A percentile compares a stretch with the other conserved stretches of the same genome.
Conservation (phyloP, 2,329 filamentous ascomycete genomes). For the Trichophyton simii region DNA sequence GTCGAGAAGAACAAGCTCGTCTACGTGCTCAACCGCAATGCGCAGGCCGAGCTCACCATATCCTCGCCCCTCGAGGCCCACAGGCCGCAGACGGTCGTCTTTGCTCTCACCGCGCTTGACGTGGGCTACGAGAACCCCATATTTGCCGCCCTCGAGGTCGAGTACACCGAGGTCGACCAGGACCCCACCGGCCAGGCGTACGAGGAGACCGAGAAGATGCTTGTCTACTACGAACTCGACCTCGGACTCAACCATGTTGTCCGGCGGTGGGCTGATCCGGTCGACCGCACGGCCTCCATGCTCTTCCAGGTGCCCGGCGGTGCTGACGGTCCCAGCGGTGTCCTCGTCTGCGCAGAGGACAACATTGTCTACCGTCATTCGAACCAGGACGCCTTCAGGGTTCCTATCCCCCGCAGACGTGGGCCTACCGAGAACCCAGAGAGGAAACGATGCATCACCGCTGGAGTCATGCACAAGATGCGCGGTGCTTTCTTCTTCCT, state of each 20-base stretch:
- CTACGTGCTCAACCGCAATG: slow-evolving; percentile 92
- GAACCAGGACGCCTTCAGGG: slow-evolving; percentile 77
- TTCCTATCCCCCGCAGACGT: slow-evolving; percentile 75
- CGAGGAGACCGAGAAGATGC: slow-evolving; percentile 69
- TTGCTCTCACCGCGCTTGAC: slow-evolving; percentile 76
- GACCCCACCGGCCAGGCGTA: slow-evolving; percentile 76
- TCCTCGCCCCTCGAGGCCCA: slow-evolving; percentile 95
- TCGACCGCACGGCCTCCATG: slow-evolving; percentile 77
- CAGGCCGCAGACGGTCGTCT: slow-evolving; percentile 79
- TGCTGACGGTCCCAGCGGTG: slow-evolving; percentile 83
- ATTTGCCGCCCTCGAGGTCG: slow-evolving; percentile 86
- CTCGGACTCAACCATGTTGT: slow-evolving; percentile 95
- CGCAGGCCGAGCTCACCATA: slow-evolving; percentile 88
- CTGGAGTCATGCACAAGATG: slow-evolving; percentile 95
- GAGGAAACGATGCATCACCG: slow-evolving; percentile 72
- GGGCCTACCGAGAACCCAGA: slow-evolving; percentile 86
- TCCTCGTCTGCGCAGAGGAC: slow-evolving; percentile 87
- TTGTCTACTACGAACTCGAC: slow-evolving; percentile 97
- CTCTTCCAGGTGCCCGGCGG: slow-evolving; percentile 94
- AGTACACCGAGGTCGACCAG: slow-evolving; percentile 83
- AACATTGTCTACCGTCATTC: slow-evolving; percentile 96
- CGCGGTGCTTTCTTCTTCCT: slow-evolving; percentile 96
- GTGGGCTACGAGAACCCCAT: slow-evolving; percentile 96
- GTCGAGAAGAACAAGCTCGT: slow-evolving; percentile 99
- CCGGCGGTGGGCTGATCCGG: slow-evolving; percentile 86